A percentile compares a stretch with the other conserved stretches of the same genome.
Conservation (phyloP, 345 rosid genomes). For the Cardamine occulta region DNA sequence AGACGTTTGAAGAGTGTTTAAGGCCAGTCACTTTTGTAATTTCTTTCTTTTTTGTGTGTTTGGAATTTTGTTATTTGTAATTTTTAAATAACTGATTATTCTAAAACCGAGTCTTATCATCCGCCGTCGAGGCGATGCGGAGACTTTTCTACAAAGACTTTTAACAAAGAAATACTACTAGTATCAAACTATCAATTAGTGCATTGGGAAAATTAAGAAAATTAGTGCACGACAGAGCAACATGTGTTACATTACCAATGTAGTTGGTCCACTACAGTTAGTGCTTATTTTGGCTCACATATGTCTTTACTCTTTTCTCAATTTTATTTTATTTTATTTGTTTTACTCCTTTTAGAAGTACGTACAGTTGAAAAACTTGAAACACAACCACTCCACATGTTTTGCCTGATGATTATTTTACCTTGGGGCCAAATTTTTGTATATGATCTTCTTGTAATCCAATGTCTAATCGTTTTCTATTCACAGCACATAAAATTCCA, state of each 20-base stretch:
- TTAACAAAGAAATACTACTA: not conserved
- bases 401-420: constrained; percentile 18
- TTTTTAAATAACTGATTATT: not conserved
- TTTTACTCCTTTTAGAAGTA: not conserved
- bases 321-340: constrained; percentile 11
- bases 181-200: not conserved
- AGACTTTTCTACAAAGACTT: constrained; percentile 26
- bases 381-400: constrained; percentile 38
- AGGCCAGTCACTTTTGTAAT: not conserved
- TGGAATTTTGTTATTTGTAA: constrained; percentile 1
- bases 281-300: constrained; percentile 25
- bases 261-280: constrained; percentile 31
- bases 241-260: constrained; percentile 38
- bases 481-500: not conserved
- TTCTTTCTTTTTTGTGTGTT: not conserved
- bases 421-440: not conserved
- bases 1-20: not conserved
- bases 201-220: constrained; percentile 1
- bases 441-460: constrained; percentile 23
- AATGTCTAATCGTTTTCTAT: constrained; percentile 22
- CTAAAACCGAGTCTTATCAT: constrained; percentile 8
- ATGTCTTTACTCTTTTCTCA: constrained; percentile 10
- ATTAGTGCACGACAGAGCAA: constrained; percentile 30
- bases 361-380: constrained; percentile 18
- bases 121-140: constrained; percentile 1